Percentiles rank a stretch among this genome's conserved stretches.
phyloP scores from a whole-genome alignment of 2,329 filamentous ascomycete species.

The Paraphoma chrysanthemicola region DNA sequence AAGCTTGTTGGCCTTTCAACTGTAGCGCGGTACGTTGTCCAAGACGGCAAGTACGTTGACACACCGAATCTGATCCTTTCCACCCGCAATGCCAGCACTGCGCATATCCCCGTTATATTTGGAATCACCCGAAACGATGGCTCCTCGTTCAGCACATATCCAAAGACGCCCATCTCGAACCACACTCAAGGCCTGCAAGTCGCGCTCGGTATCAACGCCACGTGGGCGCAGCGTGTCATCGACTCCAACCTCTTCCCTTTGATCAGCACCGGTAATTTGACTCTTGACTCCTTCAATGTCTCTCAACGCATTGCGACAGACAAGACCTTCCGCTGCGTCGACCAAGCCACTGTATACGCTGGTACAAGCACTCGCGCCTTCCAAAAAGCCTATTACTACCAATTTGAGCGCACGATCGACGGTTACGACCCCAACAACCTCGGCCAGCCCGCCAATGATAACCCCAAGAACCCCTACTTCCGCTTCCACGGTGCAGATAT shows the following conservation, averaged over 20 bases:
- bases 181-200: slow-evolving; percentile 53
- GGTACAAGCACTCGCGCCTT: slow-evolving; percentile 57
- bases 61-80: slow-evolving; percentile 57
- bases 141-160: slow-evolving; percentile 61
- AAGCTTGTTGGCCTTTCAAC: slow-evolving; percentile 51
- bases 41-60: slow-evolving; percentile 65
- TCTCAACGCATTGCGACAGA: slow-evolving; percentile 64
- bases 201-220: slow-evolving; percentile 55
- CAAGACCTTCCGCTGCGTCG: slow-evolving; percentile 65
- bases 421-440: slow-evolving; percentile 62
- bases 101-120: slow-evolving; percentile 63
- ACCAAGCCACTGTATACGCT: slow-evolving; percentile 64
- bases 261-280: slow-evolving; percentile 57
- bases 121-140: slow-evolving; percentile 64
- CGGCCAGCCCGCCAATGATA: slow-evolving; percentile 56
- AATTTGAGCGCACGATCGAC: slow-evolving; percentile 64
- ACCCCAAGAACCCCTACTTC: slow-evolving; percentile 62
- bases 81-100: slow-evolving; percentile 51
- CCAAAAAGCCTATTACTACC: slow-evolving; percentile 63
- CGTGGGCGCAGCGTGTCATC: slow-evolving; percentile 41
- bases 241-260: slow-evolving; percentile 59
- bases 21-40: slow-evolving; percentile 61
- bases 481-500: slow-evolving; percentile 64
- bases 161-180: slow-evolving; percentile 51
- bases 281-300: slow-evolving; percentile 64